Evolutionary conservation across 768 basidiomycete genomes (phyloP).

Genomic region (Suillus subaureus): DNA sequence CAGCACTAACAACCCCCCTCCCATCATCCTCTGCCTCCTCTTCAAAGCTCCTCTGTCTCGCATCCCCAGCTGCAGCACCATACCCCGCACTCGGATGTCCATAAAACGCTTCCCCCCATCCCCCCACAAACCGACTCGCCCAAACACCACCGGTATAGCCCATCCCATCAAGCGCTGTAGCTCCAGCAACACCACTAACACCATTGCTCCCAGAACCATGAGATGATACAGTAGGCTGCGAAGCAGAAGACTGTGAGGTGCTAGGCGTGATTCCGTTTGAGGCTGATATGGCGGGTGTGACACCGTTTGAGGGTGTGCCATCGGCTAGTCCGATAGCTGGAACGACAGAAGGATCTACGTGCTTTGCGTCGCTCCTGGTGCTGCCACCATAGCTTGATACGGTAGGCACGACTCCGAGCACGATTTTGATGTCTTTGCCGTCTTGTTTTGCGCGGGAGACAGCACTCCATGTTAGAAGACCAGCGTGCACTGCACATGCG

Average conservation of each 20-base stretch:
- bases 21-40: constrained; percentile 56
- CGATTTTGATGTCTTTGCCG: constrained; percentile 42
- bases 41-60: constrained; percentile 33
- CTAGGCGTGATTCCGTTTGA: constrained; percentile 22
- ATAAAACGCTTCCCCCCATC: constrained; percentile 39
- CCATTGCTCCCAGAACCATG: constrained; percentile 1
- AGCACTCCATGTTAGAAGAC: constrained; percentile 48
- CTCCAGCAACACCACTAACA: constrained; percentile 33
- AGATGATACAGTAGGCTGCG: constrained; percentile 27
- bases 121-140: constrained; percentile 45
- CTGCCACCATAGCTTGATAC: constrained; percentile 45
- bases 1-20: constrained; percentile 61
- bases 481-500: constrained; percentile 68
- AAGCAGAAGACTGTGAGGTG: constrained; percentile 21
- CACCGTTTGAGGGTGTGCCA: constrained; percentile 24
- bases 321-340: constrained; percentile 22
- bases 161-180: constrained; percentile 21
- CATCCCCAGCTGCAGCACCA: constrained; percentile 17
- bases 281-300: constrained; percentile 13
- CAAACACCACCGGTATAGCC: constrained; percentile 34
- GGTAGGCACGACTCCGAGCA: constrained; percentile 43
- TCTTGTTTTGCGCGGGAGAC: constrained; percentile 39
- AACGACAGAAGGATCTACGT: constrained; percentile 19
- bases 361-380: constrained; percentile 46
- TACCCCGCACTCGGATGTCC: constrained; percentile 32